These are phyloP conservation scores for Fusarium sp. DNA, from an alignment of 2,329 filamentous ascomycete species.

Conservation along the genomic window DNA sequence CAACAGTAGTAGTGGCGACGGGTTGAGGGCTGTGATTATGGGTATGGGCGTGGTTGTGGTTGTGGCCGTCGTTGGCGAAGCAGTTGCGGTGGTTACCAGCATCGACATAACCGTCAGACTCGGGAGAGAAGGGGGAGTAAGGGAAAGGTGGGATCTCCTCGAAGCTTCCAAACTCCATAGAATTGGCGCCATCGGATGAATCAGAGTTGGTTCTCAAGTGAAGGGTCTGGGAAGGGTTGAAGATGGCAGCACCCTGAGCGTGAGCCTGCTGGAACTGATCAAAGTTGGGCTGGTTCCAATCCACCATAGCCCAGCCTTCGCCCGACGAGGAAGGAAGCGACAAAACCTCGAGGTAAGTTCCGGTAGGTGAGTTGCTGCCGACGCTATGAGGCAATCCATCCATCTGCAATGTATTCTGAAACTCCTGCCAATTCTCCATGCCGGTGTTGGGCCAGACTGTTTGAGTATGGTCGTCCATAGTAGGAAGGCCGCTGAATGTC, in stretches of 20 bases:
- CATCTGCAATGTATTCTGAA: conserved; percentile 72
- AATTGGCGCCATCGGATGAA: conserved; percentile 77
- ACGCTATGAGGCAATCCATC: conserved; percentile 58
- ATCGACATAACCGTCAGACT: conserved; percentile 80
- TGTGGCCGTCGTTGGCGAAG: conserved; percentile 66
- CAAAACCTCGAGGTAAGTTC: conserved; percentile 81
- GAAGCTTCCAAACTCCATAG: conserved; percentile 79
- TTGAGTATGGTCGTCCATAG: conserved; percentile 66
- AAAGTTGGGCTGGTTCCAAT: conserved; percentile 74
- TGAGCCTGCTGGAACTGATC: conserved; percentile 69
- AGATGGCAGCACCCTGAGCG: conserved; percentile 74
- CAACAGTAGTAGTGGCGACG: conserved; percentile 74
- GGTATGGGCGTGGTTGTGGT: conserved; percentile 53
- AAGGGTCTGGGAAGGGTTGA: conserved; percentile 91
- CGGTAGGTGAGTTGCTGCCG: conserved; percentile 59
- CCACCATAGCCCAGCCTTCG: conserved; percentile 87
- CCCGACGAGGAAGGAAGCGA: conserved; percentile 86
- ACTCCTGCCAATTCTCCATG: conserved; percentile 83
- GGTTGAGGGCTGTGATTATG: conserved; percentile 56
- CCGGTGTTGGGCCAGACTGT: conserved; percentile 69
- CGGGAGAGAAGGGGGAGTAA: conserved; percentile 83
- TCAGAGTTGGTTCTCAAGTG: conserved; percentile 90
- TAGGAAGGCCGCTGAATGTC: conserved; percentile 68
- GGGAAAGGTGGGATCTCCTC: conserved; percentile 80
- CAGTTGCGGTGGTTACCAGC: conserved; percentile 70